phyloP scores from a whole-genome alignment of 257 asterid species.

The Solanum lycopersicoides region DNA sequence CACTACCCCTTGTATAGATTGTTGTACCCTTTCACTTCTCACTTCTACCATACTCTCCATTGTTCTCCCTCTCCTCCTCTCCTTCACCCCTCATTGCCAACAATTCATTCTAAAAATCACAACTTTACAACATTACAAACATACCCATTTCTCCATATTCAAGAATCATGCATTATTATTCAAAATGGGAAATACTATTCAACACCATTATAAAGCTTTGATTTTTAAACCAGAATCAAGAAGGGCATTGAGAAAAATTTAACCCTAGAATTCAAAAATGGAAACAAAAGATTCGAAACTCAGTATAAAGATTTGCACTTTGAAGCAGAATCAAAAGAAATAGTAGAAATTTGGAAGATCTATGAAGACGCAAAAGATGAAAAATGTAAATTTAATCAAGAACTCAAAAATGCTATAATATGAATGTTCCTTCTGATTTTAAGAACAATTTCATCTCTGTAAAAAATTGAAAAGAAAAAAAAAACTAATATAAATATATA shows the following conservation, averaged over 20 bases:
- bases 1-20: conserved; percentile 43
- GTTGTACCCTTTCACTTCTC: conserved; percentile 30
- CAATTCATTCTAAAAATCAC: conserved; percentile 13
- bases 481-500: background rate
- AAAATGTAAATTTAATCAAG: background rate
- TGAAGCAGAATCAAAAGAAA: background rate
- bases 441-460: background rate
- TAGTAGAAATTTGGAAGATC: background rate
- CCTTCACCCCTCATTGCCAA: conserved; percentile 21
- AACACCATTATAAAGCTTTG: background rate
- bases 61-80: background rate
- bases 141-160: background rate
- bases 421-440: background rate
- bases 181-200: background rate
- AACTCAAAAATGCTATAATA: background rate
- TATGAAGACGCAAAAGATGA: background rate
- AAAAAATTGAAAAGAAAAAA: background rate
- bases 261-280: background rate
- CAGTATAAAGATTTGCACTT: background rate
- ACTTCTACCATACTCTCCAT: conserved; percentile 20
- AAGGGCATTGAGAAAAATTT: background rate
- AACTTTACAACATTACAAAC: background rate
- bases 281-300: background rate
- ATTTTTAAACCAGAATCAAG: background rate
- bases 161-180: background rate